A percentile compares a stretch with the other conserved stretches of the same genome.
phyloP scores from a whole-genome alignment of 495 filamentous ascomycete genomes.

The Neohortaea acidophila region DNA sequence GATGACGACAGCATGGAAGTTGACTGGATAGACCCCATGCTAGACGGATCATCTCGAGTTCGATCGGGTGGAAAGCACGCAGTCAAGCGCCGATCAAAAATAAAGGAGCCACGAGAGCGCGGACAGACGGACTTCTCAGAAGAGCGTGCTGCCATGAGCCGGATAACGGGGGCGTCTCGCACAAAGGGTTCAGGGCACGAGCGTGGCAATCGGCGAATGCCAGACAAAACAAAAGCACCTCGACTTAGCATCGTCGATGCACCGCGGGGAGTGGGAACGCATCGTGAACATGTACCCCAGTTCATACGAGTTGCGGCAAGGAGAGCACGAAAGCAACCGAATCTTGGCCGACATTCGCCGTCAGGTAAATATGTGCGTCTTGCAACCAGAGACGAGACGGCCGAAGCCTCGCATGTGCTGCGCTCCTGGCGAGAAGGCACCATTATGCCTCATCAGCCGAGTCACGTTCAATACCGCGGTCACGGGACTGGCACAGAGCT shows the following conservation, averaged over 20 bases:
- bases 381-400: constrained; percentile 54
- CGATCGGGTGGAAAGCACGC: constrained; percentile 10
- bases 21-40: constrained; percentile 44
- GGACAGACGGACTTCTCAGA: constrained; percentile 30
- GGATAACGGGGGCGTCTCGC: no score
- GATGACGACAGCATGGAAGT: constrained; percentile 38
- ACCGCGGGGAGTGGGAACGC: constrained; percentile 22
- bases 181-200: no score
- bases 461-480: no score
- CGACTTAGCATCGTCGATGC: constrained; percentile 60
- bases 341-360: constrained; percentile 60
- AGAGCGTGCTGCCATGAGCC: constrained; percentile 19
- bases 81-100: constrained; percentile 14
- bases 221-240: constrained; percentile 25
- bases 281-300: constrained; percentile 35
- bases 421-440: constrained; percentile 62
- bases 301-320: constrained; percentile 73
- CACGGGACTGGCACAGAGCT: no score
- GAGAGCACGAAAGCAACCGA: constrained; percentile 42
- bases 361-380: constrained; percentile 57
- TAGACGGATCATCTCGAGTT: constrained; percentile 24
- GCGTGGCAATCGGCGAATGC: no score
- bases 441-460: constrained; percentile 41
- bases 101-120: constrained; percentile 22
- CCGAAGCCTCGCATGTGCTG: constrained; percentile 54